Percentiles rank a stretch among this genome's conserved stretches.
Conservation (phyloP, 768 basidiomycete species). For the Tylopilus intermedius region DNA sequence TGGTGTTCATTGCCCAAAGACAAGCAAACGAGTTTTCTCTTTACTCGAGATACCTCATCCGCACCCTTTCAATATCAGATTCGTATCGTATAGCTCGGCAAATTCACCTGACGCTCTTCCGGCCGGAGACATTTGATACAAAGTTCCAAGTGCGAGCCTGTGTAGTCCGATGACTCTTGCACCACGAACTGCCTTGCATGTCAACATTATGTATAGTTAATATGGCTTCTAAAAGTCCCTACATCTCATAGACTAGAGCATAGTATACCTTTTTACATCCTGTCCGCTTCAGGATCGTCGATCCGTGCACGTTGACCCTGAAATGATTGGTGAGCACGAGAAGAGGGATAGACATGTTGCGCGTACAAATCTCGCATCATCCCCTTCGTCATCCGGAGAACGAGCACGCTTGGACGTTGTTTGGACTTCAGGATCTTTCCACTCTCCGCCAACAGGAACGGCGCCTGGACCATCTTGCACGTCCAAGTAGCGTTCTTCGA, state of each 20-base stretch:
- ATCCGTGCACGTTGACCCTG: slow-evolving; percentile 58
- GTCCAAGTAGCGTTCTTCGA: slow-evolving; percentile 84
- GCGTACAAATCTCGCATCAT: slow-evolving; percentile 52
- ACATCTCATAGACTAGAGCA: slow-evolving; percentile 23
- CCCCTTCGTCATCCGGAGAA: slow-evolving; percentile 76
- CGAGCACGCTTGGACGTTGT: slow-evolving; percentile 59
- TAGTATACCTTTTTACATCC: slow-evolving; percentile 49
- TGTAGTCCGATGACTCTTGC: slow-evolving; percentile 42
- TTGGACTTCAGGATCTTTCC: slow-evolving; percentile 63
- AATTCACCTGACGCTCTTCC: slow-evolving; percentile 54
- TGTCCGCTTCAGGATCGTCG: slow-evolving; percentile 62
- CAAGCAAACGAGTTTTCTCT: slow-evolving; percentile 38
- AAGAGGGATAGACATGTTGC: not conserved
- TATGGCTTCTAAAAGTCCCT: slow-evolving; percentile 16
- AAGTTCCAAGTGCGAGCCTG: slow-evolving; percentile 44
- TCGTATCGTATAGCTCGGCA: slow-evolving; percentile 64
- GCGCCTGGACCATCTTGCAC: slow-evolving; percentile 74
- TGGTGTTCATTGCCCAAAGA: slow-evolving; percentile 22
- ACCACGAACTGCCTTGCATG: not conserved
- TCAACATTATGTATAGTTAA: slow-evolving; percentile 12
- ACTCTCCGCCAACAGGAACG: slow-evolving; percentile 81
- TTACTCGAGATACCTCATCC: slow-evolving; percentile 52
- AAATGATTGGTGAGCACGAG: slow-evolving; percentile 5
- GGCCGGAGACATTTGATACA: slow-evolving; percentile 31
- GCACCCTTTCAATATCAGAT: slow-evolving; percentile 53